Evolutionary conservation across 345 rosid genomes (phyloP).

Genomic region (Citropsis articulata): DNA sequence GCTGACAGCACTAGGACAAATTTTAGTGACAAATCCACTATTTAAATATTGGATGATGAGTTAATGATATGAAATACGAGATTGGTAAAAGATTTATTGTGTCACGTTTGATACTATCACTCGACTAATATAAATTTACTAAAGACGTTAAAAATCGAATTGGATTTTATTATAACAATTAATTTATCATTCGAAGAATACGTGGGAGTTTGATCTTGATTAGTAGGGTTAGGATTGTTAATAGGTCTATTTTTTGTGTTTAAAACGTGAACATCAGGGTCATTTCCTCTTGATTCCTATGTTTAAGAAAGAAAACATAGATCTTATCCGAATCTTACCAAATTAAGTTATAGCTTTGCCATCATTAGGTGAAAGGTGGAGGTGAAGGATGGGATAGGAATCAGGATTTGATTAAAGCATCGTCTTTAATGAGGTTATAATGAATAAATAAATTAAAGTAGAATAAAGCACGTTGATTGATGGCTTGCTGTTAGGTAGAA

Average conservation of each 20-base stretch:
- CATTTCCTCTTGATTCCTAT: not conserved
- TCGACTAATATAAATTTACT: no score
- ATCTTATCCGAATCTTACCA: not conserved
- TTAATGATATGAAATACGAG: fast-evolving
- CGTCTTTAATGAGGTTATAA: not conserved
- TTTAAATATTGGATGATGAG: no score
- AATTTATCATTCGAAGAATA: not conserved
- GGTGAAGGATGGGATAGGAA: not conserved
- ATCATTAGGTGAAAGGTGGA: conserved; percentile 1
- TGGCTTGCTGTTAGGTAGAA: not conserved
- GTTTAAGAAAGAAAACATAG: not conserved
- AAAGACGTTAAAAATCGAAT: no score
- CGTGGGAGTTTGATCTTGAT: not conserved
- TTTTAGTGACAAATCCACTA: no score
- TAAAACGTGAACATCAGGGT: not conserved
- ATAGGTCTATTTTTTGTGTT: not conserved
- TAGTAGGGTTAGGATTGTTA: not conserved
- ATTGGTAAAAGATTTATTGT: no score
- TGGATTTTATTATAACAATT: not conserved
- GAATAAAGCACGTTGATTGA: not conserved
- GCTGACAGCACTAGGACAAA: no score
- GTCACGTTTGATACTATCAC: not conserved
- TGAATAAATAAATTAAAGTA: not conserved
- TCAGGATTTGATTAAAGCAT: not conserved
- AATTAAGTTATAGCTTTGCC: not conserved